Base-by-base conservation (phyloP, 225 moss, liverwort and hornwort species). In the Thuidium tamariscinum region DNA sequence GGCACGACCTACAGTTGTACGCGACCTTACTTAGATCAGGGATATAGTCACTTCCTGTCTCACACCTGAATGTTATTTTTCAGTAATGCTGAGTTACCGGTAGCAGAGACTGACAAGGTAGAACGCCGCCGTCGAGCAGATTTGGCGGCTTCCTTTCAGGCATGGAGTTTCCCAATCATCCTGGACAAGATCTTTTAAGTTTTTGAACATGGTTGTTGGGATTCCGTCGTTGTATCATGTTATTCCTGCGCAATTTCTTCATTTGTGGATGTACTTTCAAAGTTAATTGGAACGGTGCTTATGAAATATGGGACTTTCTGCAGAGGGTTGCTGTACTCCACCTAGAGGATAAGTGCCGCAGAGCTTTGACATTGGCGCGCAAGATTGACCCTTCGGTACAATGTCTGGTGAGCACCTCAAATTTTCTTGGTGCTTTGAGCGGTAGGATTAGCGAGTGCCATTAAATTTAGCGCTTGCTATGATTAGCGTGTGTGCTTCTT, bases 141-240 rank as follows among this genome's bases (percentile, higher is more conserved):
- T 88, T 74, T 99, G 56, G 99, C 99, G 79, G 99, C 99, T 81
- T 99, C 99, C n/a, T 99, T 99, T 93, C 99, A 98, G 91, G 96
- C 82, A 94, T 81, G 77, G 77, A 84, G 72, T 56, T 81, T 77
- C 34, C 9, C 39, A 49, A n/a, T 23, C 16, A 56, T 48, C n/a
- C 23, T 81, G 51, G 79, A 70, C 61, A 62, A 54, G 32, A 68
- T 68, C 54, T 65, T 70, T 75, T 75, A 21, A 68, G 29, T 49
- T 88, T 36, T 30, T 82, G 57, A 73, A 48, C 20, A 10, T 66
- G 36, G 30, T 54, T 60, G 27, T 84, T 80, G 84, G 81, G 69
- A 62, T 85, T 49, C 71, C 36, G 73, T 81, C 57, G 52, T 77
- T 85, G 73, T 67, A 67, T 42, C 36, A 46, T 67, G 74, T 74